phyloP scores from a whole-genome alignment of 2,329 filamentous ascomycete species.

The Arachnopeziza araneosa region DNA sequence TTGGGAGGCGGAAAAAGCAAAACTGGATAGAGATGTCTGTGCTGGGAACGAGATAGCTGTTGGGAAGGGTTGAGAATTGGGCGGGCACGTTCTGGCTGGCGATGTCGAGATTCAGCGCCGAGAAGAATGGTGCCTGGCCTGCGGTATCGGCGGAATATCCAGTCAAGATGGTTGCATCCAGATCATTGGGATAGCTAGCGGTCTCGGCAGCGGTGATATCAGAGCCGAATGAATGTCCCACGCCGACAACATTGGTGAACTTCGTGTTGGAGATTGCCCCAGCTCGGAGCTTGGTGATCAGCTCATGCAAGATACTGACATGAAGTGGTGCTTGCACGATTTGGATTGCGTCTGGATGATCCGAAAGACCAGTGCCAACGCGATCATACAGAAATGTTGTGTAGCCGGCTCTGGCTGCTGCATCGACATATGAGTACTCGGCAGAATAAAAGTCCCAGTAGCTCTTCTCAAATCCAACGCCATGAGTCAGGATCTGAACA shows the following conservation, averaged over 20 bases:
- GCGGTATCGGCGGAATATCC: constrained; percentile 1
- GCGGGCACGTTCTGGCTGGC: background rate
- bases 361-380: constrained; percentile 9
- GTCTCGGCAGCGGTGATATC: constrained; percentile 7
- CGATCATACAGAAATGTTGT: constrained; percentile 16
- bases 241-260: constrained; percentile 9
- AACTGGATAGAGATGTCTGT: constrained; percentile 7
- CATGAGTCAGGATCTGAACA: constrained; percentile 15
- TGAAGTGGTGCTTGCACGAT: constrained; percentile 11
- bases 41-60: constrained; percentile 6
- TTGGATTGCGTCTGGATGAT: constrained; percentile 11
- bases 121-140: constrained; percentile 6
- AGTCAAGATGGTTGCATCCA: constrained; percentile 9
- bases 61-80: constrained; percentile 1
- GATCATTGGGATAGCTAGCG: constrained; percentile 3
- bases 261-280: background rate
- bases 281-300: constrained; percentile 5
- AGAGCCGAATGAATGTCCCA: constrained; percentile 11
- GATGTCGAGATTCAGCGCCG: constrained; percentile 5
- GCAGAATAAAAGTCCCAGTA: constrained; percentile 14
- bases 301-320: constrained; percentile 2
- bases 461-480: constrained; percentile 10
- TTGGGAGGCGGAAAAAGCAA: constrained; percentile 8
- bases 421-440: constrained; percentile 8
- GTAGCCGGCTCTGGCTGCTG: constrained; percentile 5